These are phyloP conservation scores for Ramichloridium luteum DNA, from an alignment of 2,329 filamentous ascomycete species.

Conservation along the genomic window DNA sequence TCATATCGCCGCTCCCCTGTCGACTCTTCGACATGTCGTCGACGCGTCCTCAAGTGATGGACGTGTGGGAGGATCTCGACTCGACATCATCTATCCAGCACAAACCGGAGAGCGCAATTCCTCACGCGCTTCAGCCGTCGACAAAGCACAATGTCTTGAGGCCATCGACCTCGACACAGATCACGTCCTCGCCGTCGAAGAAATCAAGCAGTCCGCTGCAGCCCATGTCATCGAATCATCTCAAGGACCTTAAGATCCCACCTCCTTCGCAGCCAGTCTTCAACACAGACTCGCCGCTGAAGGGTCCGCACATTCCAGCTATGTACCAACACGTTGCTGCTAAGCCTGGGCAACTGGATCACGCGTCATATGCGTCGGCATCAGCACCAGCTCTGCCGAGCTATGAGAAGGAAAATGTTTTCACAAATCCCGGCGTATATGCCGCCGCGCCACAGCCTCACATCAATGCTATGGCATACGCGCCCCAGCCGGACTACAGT, in stretches of 20 bases:
- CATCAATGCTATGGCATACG: slow-evolving; percentile 15
- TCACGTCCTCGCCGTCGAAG: slow-evolving; percentile 60
- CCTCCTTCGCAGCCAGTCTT: slow-evolving; percentile 47
- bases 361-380: slow-evolving; percentile 6
- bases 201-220: slow-evolving; percentile 47
- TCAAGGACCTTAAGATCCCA: slow-evolving; percentile 56
- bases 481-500: slow-evolving; percentile 32
- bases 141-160: slow-evolving; percentile 47
- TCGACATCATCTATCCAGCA: too few relatives aligned
- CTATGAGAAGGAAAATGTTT: slow-evolving; percentile 16
- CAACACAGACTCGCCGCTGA: slow-evolving; percentile 55
- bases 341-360: slow-evolving; percentile 8
- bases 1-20: too few relatives aligned
- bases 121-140: too few relatives aligned
- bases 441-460: slow-evolving; percentile 22
- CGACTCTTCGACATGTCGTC: too few relatives aligned
- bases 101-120: too few relatives aligned
- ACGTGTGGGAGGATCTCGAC: too few relatives aligned
- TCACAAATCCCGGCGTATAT: slow-evolving; percentile 18
- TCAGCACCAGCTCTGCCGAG: too few relatives aligned
- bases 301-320: slow-evolving; percentile 37
- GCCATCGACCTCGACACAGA: slow-evolving; percentile 42
- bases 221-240: slow-evolving; percentile 48
- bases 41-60: too few relatives aligned
- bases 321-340: slow-evolving; percentile 24